Base-by-base conservation (phyloP, 2,329 filamentous ascomycete genomes). In the Biscogniauxia mediterranea region DNA sequence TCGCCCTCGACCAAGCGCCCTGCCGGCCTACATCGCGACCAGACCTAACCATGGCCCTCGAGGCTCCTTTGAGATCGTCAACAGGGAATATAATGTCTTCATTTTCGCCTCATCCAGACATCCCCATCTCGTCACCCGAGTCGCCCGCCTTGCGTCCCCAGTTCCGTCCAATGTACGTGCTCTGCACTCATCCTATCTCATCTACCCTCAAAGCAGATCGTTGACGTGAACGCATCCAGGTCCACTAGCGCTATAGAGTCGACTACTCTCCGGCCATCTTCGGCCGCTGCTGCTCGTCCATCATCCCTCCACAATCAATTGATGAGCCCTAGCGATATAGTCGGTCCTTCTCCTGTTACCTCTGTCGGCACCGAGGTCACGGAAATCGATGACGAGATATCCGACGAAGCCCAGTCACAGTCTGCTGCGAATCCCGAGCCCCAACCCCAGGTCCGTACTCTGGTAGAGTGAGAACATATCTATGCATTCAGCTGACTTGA, bases 301-400 rank as follows among this genome's bases (percentile, higher is more conserved):
- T 77, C 77, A 65, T 82, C 83, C 50, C 80, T 77, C 70, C 77
- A 79, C 32, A 80, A 89, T 80, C 75, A 85, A 73, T 68, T 86
- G 38, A 77, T 85, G 75, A 83, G 86, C 76, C 82, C 89, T 64
- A 88, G 83, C 72, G 87, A 90, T 68, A 85, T 89, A 66, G 89
- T 93, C 57, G 91, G 92, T 50, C 91, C 91, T 9, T 94, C 91
- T 19, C 91, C 92, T 7, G 91, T 94, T 23, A 93, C 92, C 56
- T 95, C 92, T 49, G 93, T 91, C 73, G 90, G 91, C 61, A 95
- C 92, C 23, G 90, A 89, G 70, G 88, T 85, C 49, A 94, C 92
- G 11, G 92, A 95, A 73, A 93, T 95, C 58, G 92, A 95, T 64
- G 91, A 94, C 66, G 90, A 93, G 65, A 83, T 78, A 55, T 81